Percentiles rank a stretch among this genome's conserved stretches.
Conservation (phyloP, 179 eudicot species). For the Patellifolia procumbens region DNA sequence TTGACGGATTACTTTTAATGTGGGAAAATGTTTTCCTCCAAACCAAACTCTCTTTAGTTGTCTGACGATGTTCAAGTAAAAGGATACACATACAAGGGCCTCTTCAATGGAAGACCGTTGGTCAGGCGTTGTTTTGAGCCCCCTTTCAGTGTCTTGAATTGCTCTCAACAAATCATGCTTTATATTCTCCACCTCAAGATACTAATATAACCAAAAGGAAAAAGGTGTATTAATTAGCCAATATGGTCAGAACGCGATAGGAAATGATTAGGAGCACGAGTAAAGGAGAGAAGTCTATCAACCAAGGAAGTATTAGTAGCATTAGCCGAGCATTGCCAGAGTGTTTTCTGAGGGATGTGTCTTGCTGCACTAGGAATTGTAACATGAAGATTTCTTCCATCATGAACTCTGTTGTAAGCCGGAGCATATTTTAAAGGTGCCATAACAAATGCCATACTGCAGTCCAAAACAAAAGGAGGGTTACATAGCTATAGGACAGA, state of each 20-base stretch:
- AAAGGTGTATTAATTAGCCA: background rate
- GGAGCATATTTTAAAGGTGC: conserved; percentile 26
- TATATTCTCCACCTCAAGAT: conserved; percentile 49
- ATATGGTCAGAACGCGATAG: conserved; percentile 5
- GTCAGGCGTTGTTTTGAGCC: conserved; percentile 59
- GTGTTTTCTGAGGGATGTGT: conserved; percentile 24
- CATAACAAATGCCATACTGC: conserved; percentile 36
- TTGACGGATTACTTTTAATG: too few relatives aligned
- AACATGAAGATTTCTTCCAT: conserved; percentile 13
- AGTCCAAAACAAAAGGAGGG: conserved; percentile 2
- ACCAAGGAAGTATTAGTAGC: conserved; percentile 28
- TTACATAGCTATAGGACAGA: background rate
- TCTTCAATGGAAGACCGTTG: conserved; percentile 83
- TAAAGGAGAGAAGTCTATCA: conserved; percentile 16
- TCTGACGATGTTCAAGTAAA: background rate
- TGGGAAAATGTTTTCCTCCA: too few relatives aligned
- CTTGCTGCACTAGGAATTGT: conserved; percentile 13
- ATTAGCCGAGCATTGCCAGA: conserved; percentile 28
- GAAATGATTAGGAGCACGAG: background rate
- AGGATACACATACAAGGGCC: conserved; percentile 49
- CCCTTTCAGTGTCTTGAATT: conserved; percentile 76
- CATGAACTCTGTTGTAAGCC: conserved; percentile 11
- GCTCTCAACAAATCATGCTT: conserved; percentile 61
- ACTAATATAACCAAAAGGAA: conserved; percentile 21
- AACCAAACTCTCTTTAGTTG: too few relatives aligned